Conservation (phyloP, 2,329 filamentous ascomycete species). For the Sporothrix brunneoviolacea region DNA sequence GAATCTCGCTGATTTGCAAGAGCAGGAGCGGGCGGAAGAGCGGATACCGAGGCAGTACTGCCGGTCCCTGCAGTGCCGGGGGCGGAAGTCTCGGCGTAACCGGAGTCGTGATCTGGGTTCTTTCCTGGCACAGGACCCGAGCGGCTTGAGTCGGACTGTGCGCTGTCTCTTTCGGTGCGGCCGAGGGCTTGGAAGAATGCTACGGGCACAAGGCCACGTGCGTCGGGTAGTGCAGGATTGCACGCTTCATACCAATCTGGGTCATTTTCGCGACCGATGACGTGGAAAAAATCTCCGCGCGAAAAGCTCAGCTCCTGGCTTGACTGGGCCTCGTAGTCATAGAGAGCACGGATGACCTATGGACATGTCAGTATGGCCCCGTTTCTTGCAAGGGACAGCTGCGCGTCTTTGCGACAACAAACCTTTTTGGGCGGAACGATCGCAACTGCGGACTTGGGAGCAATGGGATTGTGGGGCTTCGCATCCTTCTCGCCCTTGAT, state of each 20-base stretch:
- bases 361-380: background rate
- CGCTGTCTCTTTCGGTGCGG: slow-evolving; percentile 86
- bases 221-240: slow-evolving; percentile 82
- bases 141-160: slow-evolving; percentile 54
- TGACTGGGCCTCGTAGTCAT: slow-evolving; percentile 77
- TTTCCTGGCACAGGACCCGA: slow-evolving; percentile 43
- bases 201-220: slow-evolving; percentile 86
- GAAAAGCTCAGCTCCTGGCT: slow-evolving; percentile 81
- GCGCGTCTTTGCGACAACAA: slow-evolving; percentile 24
- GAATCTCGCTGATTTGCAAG: slow-evolving; percentile 41
- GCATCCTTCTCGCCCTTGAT: slow-evolving; percentile 84
- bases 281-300: slow-evolving; percentile 95
- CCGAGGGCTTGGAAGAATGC: slow-evolving; percentile 88
- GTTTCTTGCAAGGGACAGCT: background rate
- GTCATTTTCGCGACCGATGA: slow-evolving; percentile 93
- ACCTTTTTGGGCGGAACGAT: slow-evolving; percentile 94
- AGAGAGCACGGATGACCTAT: slow-evolving; percentile 93
- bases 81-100: slow-evolving; percentile 60
- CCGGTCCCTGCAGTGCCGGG: slow-evolving; percentile 11
- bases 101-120: slow-evolving; percentile 78
- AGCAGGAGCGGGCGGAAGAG: slow-evolving; percentile 22
- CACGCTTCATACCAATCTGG: slow-evolving; percentile 97
- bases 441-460: slow-evolving; percentile 77
- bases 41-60: slow-evolving; percentile 7
- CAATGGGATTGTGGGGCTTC: slow-evolving; percentile 67